Base-by-base conservation (phyloP, 768 basidiomycete species). In the Suillus hirtellus region DNA sequence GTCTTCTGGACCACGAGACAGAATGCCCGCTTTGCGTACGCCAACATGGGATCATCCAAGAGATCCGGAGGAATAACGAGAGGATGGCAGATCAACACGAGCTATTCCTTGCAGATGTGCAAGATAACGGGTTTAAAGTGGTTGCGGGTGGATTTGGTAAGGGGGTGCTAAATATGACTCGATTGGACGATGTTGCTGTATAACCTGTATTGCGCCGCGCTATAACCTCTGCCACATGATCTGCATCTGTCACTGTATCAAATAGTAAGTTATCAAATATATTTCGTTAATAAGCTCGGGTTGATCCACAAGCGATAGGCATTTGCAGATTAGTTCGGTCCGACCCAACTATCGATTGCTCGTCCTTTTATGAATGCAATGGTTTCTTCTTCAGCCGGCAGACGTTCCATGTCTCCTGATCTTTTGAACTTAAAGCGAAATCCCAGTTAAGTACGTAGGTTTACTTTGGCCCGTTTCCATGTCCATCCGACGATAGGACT, bases 1-100 rank as follows among this genome's bases (percentile, higher is more conserved):
- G 95, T 70, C 75, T 98, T n/a, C 85, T 86, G 17, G 94, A 96
- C 65, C 85, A 93, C 66, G 95, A 96, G 61, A 86, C 89, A 0
- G 90, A 96, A 68, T 99, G 97, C 71, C 95, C 95, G 0, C 83
- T 86, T 35, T 98, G 96, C 70, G 93, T 89, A 1, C 85, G 89
- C 10, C 88, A 93, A 65, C 93, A 98, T 67, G 88, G 90, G 38
- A 85, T 97, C 43, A 90, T 98, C 52, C 88, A 92, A 37, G 96
- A 98, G 73, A 92, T 99, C 59, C 81, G 92, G 65, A 81, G 86
- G 65, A 93, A 92, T 70, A 98, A 98, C 66, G 92, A 91, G 67
- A 81, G 86, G 64, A 77, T 96, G 62, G 92, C 89, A 12, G 88
- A 91, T 70, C 89, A 93, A 65, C 92, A 93, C 67, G 90, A 92